Evolutionary conservation across 148 eudicot species (phyloP), one percentile per base, ranked within the genome.

Genomic region (Rheum nobile): DNA sequence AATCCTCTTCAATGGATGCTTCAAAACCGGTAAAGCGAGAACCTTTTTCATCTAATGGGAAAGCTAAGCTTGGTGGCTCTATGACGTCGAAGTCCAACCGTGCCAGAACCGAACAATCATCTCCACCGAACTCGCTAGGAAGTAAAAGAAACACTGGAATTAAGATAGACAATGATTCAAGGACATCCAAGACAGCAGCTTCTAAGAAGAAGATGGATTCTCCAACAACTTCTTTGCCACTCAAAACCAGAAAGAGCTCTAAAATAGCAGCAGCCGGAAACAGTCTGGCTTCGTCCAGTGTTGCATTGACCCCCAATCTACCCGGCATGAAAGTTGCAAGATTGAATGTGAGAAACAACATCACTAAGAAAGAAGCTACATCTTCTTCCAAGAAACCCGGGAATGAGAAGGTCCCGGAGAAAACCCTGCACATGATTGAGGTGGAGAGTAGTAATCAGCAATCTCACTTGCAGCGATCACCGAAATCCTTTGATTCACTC

Each of bases 381-480:
- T 47, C 76, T 68, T 82, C 75, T 65, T 34, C 69, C 13, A 79
- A 83, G 48, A 72, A 70, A 46, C 39, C 79, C 17, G 48, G 26
- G 14, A 43, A 41, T 61, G 81, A 83, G 72, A 80, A 55, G 72
- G 77, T 77, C 11, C 77, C 79, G 24, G 95, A 86, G 83, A 85
- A 84, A 82, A 85, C 85, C 43, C 77, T 89, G 87, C 85, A 86
- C 80, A 82, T 77, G 75, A 78, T 84, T 71, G 76, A 83, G 78
- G 76, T 67, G 21, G 78, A 70, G 37, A 75, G 77, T 26, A 79
- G 78, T 24, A 55, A 55, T 22, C 28, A 48, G 71, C 81, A 74
- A 72, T 74, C 80, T 61, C 82, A 80, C 65, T 72, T 80, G 65
- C 79, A 88, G 29, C 72, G 74, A 43, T 80, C 84, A 19, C 78